Base-by-base conservation (phyloP, 108 stramenopile genomes). In the Seminavis robusta region DNA sequence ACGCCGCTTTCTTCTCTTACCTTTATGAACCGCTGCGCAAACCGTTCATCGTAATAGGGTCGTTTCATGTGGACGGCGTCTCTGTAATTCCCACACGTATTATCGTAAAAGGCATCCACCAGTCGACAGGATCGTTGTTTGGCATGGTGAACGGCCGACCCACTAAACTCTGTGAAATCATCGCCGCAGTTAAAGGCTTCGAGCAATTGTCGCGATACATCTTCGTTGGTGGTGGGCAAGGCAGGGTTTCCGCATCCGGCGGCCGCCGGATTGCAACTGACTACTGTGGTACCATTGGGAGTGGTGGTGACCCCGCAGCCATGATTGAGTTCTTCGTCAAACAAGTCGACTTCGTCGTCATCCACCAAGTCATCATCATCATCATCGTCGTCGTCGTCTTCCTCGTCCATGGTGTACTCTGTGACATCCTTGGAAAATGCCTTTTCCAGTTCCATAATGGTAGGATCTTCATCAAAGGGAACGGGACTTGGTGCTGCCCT, bases 1-100 rank as follows among this genome's bases (percentile, higher is more conserved):
- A n/a, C n/a, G n/a, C n/a, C n/a, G n/a, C n/a, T n/a, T n/a, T n/a
- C n/a, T n/a, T n/a, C n/a, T n/a, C n/a, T 59, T 6, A 16, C 4
- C 2, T 31, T 10, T 5, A 59, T 16, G 9, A 41, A 59, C n/a
- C 23, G 44, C 16, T 29, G 24, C 28, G 57, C 46, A 59, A 59
- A 59, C 3, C n/a, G 21, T 59, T 59, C 57, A 17, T 59, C 41
- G 32, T 30, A 59, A 7, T 33, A 33, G n/a, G 45, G 43, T 23
- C 57, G 57, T 31, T 46, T 24, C 16, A 24, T 3, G 4, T 26
- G 10, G 3, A 23, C 8, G 44, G 44, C 16, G 10, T 17, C 44
- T 45, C n/a, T 5, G 26, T 23, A 6, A 49, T 15, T 28, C 28
- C n/a, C 9, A 29, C 6, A n/a, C 15, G 7, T 4, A 27, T 49